A percentile compares a stretch with the other conserved stretches of the same genome.
These are phyloP conservation scores for Agastache rugosa DNA, from an alignment of 257 asterid species.

Conservation along the genomic window DNA sequence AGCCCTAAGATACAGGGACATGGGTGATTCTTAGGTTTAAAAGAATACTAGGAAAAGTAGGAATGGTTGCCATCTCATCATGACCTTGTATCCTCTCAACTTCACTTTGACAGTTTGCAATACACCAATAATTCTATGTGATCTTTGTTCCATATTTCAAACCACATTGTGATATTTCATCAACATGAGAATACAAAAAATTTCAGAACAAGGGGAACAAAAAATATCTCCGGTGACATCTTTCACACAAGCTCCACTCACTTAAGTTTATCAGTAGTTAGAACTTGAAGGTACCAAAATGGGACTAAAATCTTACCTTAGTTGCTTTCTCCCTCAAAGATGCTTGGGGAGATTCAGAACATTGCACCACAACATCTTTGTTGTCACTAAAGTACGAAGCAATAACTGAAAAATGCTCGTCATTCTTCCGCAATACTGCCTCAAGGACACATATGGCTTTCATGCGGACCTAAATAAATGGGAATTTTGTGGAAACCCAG, in stretches of 20 bases:
- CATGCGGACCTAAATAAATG: slow-evolving; percentile 79
- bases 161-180: neutral
- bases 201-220: neutral
- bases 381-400: slow-evolving; percentile 70
- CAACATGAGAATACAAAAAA: neutral
- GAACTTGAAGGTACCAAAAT: slow-evolving; percentile 25
- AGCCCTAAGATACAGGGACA: neutral
- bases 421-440: slow-evolving; percentile 88
- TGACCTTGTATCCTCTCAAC: neutral
- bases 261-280: neutral
- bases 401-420: slow-evolving; percentile 59
- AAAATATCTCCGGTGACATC: slow-evolving; percentile 22
- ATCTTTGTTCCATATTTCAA: neutral
- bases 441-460: slow-evolving; percentile 89
- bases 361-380: slow-evolving; percentile 66
- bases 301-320: slow-evolving; percentile 63
- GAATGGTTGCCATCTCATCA: slow-evolving; percentile 3
- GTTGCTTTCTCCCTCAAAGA: slow-evolving; percentile 93
- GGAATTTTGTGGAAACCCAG: neutral
- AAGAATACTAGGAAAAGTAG: neutral
- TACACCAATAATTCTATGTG: slow-evolving; percentile 3
- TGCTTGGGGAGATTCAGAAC: slow-evolving; percentile 97
- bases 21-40: neutral
- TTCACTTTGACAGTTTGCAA: slow-evolving; percentile 3
- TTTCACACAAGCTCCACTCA: slow-evolving; percentile 10